phyloP scores from a whole-genome alignment of 768 basidiomycete species.

The Boletus rubescentipes region DNA sequence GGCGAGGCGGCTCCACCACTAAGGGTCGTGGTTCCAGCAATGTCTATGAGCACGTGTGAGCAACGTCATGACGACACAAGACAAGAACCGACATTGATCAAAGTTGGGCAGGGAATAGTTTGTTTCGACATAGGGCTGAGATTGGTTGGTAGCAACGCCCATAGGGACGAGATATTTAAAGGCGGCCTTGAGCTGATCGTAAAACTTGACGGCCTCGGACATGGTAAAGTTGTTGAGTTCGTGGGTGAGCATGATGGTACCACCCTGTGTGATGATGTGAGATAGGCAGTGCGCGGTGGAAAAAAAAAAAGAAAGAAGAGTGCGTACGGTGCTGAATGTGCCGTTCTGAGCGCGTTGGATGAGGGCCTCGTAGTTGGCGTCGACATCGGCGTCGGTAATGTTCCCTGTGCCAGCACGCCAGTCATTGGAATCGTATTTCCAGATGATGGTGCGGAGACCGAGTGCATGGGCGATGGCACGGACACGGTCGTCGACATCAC shows the following conservation, averaged over 20 bases:
- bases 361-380: conserved; percentile 54
- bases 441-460: conserved; percentile 69
- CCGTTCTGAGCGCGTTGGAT: conserved; percentile 46
- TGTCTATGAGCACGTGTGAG: conserved; percentile 12
- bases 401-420: conserved; percentile 60
- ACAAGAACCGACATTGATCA: conserved; percentile 39
- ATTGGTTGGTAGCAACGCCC: conserved; percentile 49
- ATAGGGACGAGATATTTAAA: conserved; percentile 55
- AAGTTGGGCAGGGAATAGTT: conserved; percentile 43
- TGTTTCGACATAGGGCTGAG: conserved; percentile 52
- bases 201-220: conserved; percentile 55
- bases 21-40: conserved; percentile 27
- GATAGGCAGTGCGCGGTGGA: background rate
- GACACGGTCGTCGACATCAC: conserved; percentile 74
- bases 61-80: background rate
- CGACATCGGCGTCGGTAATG: conserved; percentile 44
- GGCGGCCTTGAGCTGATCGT: conserved; percentile 41
- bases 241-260: conserved; percentile 56
- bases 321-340: conserved; percentile 37
- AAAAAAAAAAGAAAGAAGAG: background rate
- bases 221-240: conserved; percentile 63
- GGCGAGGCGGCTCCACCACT: background rate
- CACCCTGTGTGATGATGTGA: conserved; percentile 31
- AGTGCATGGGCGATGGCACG: conserved; percentile 67
- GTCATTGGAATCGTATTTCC: conserved; percentile 71